Evolutionary conservation across 106 monocot species (phyloP).

Genomic region (Dendrobium huoshanense): DNA sequence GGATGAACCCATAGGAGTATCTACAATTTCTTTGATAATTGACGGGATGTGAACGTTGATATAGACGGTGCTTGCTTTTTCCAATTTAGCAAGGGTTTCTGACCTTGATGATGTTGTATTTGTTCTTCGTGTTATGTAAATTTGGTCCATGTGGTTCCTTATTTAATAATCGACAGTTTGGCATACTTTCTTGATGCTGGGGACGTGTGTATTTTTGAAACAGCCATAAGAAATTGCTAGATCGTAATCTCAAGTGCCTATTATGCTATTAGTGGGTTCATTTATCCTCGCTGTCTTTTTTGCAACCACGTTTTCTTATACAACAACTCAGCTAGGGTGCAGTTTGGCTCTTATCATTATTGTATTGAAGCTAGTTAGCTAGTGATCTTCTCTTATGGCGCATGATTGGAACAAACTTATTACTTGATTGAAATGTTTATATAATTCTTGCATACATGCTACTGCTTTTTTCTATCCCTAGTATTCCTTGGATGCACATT

Average conservation of each 20-base stretch:
- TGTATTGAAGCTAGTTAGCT: background rate
- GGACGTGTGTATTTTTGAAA: background rate
- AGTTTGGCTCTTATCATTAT: background rate
- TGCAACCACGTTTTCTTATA: background rate
- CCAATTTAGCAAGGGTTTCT: no score
- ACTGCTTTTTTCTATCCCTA: background rate
- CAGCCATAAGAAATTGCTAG: background rate
- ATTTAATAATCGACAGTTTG: no score
- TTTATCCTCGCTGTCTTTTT: background rate
- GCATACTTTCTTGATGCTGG: background rate
- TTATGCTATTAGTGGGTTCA: background rate
- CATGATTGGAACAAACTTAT: background rate
- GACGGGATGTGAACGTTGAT: no score
- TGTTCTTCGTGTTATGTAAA: no score
- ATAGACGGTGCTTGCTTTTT: no score
- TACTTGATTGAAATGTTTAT: background rate
- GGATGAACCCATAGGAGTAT: no score
- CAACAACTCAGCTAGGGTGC: background rate
- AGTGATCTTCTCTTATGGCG: background rate
- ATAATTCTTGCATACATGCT: background rate
- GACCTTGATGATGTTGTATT: no score
- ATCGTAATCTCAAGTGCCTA: background rate
- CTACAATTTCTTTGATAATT: no score
- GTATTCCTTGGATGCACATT: background rate
- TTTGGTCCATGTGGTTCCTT: no score